These are phyloP conservation scores for Chaetomium cochliodes DNA, from an alignment of 495 filamentous ascomycete species.

Conservation along the genomic window DNA sequence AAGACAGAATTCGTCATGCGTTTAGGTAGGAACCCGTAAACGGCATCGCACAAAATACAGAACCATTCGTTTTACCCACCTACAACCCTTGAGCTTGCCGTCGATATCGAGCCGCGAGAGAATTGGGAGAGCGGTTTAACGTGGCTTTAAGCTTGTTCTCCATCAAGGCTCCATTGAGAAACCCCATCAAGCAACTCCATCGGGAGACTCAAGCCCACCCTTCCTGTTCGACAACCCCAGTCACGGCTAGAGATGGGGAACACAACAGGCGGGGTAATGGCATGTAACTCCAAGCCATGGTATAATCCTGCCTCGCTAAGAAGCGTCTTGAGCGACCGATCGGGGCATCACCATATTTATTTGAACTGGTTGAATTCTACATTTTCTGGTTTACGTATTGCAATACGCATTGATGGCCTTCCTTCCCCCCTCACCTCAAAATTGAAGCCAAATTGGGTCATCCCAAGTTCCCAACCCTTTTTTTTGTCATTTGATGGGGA, in stretches of 20 bases:
- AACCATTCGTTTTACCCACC: no score
- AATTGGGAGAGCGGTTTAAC: neutral
- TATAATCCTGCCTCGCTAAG: neutral
- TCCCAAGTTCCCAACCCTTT: neutral
- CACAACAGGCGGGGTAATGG: slow-evolving; percentile 32
- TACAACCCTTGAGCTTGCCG: no score
- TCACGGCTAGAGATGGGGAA: slow-evolving; percentile 20
- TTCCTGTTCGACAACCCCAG: slow-evolving; percentile 7
- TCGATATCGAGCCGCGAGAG: no score
- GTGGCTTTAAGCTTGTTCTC: neutral
- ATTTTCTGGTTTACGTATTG: no score
- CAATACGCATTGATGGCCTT: no score
- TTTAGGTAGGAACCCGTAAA: neutral
- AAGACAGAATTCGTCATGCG: neutral
- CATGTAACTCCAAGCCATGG: neutral
- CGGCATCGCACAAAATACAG: neutral
- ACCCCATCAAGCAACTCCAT: neutral
- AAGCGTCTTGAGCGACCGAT: neutral
- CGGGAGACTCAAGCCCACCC: slow-evolving; percentile 9
- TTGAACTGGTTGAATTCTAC: neutral
- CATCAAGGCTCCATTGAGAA: neutral
- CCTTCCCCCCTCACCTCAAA: neutral
- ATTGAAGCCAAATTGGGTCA: neutral
- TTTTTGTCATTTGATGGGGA: neutral
- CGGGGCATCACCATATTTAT: neutral